A percentile compares a stretch with the other conserved stretches of the same genome.
Conservation (phyloP, 176 grass and related monocot species). For the Oropetium thomaeum region DNA sequence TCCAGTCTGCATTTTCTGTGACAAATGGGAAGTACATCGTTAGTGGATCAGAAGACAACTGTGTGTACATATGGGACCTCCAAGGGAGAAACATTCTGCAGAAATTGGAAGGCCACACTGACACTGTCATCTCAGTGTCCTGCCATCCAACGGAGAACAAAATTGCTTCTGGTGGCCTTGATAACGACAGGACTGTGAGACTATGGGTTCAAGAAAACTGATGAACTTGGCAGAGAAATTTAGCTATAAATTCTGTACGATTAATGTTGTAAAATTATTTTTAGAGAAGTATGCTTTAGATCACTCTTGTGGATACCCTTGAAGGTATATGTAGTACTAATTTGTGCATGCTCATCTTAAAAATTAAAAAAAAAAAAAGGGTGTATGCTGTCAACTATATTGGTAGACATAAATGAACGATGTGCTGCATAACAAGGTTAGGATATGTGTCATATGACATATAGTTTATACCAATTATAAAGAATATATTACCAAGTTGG, state of each 20-base stretch:
- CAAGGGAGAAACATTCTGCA: conserved; percentile 90
- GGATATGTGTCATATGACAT: no score
- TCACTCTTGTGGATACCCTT: background rate
- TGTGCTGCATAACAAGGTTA: no score
- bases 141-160: conserved; percentile 80
- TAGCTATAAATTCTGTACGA: background rate
- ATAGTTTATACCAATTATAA: no score
- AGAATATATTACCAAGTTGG: no score
- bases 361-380: no score
- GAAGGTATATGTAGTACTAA: no score
- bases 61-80: conserved; percentile 92
- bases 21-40: conserved; percentile 85
- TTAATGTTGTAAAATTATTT: background rate
- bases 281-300: background rate
- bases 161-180: conserved; percentile 71
- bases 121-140: conserved; percentile 67
- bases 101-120: conserved; percentile 85
- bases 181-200: conserved; percentile 69
- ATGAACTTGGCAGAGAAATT: conserved; percentile 14
- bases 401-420: no score
- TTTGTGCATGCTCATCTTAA: no score
- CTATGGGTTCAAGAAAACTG: conserved; percentile 76
- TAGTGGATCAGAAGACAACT: conserved; percentile 80
- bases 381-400: no score
- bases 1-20: conserved; percentile 79